A percentile compares a stretch with the other conserved stretches of the same genome.
Evolutionary conservation across 805 yeast genomes (phyloP).

Genomic region (Kuraishia floccosa): DNA sequence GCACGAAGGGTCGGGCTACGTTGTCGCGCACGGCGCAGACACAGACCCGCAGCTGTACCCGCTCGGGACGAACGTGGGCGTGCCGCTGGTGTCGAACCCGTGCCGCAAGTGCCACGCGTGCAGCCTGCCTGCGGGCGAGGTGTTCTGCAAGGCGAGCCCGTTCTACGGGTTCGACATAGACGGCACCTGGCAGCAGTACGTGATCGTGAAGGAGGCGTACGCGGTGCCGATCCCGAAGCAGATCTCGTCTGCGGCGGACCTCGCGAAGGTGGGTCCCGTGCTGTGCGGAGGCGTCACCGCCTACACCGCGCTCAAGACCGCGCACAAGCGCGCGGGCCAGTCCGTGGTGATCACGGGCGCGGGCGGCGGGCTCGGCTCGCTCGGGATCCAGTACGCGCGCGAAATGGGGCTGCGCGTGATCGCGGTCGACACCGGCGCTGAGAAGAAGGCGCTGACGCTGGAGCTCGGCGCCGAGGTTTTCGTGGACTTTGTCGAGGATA

Average conservation of each 20-base stretch:
- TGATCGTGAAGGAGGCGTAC: conserved; percentile 79
- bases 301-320: conserved; percentile 76
- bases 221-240: conserved; percentile 69
- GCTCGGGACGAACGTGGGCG: conserved; percentile 73
- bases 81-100: conserved; percentile 76
- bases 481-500: conserved; percentile 29
- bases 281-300: conserved; percentile 90
- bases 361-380: conserved; percentile 40
- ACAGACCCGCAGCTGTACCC: conserved; percentile 56
- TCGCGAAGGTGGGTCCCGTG: conserved; percentile 70
- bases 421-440: conserved; percentile 37
- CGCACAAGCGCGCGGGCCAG: conserved; percentile 31
- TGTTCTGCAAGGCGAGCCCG: conserved; percentile 60
- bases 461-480: conserved; percentile 33
- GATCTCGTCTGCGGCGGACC: conserved; percentile 63
- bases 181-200: conserved; percentile 88
- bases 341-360: conserved; percentile 44
- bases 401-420: conserved; percentile 37
- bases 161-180: conserved; percentile 84
- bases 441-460: conserved; percentile 26
- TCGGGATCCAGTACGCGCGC: conserved; percentile 38
- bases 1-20: conserved; percentile 85
- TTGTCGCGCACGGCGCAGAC: conserved; percentile 71
- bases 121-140: conserved; percentile 50
- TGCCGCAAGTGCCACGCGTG: conserved; percentile 74